Base-by-base conservation (phyloP, 139 green algal genomes). In the Tetradesmus lagerheimii region DNA sequence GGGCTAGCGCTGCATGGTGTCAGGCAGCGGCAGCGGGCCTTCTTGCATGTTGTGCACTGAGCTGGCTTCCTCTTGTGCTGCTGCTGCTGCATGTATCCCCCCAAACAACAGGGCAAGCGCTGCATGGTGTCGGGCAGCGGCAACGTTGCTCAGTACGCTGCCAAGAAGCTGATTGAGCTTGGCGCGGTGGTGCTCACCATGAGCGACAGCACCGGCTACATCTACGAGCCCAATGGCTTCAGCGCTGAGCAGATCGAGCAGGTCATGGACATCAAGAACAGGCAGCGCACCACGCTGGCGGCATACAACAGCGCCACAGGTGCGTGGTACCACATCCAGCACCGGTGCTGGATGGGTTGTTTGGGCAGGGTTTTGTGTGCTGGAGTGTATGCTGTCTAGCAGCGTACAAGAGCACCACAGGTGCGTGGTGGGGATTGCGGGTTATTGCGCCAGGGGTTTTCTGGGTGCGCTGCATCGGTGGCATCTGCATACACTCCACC, bases 141-240 rank as follows among this genome's bases (percentile, higher is more conserved):
- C 81, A 97, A 97, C 79, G 95, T 97, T 67, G 93, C 95, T 23
- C 92, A 94, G 50, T 97, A 94, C 78, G 90, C 93, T 1, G 93
- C 90, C n/a, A 91, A 96, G 90, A 97, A 97, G 94, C 89, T 95
- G 6, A 47, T 97, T 75, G 89, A 96, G 80, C 90, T 96, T 34
- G 95, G 95, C 2, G 96, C 94, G 8, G 91, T 91, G 6, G 88
- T 93, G 16, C 41, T 98, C 43, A 95, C 96, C 23, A 50, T 97
- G 53, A 94, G 77, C 78, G 96, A 98, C 95, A 92, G 90, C 84
- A 92, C 62, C 4, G 95, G 95, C 37, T 93, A 89, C 62, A 29
- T 97, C 18, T 93, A 94, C 78, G 91, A 95, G 79, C 79, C 92
- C 3, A 88, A 95, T 14, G 96, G 96, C 34, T 94, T 97, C 82